phyloP scores from a whole-genome alignment of 805 yeast genomes.

The Candida oleophila region DNA sequence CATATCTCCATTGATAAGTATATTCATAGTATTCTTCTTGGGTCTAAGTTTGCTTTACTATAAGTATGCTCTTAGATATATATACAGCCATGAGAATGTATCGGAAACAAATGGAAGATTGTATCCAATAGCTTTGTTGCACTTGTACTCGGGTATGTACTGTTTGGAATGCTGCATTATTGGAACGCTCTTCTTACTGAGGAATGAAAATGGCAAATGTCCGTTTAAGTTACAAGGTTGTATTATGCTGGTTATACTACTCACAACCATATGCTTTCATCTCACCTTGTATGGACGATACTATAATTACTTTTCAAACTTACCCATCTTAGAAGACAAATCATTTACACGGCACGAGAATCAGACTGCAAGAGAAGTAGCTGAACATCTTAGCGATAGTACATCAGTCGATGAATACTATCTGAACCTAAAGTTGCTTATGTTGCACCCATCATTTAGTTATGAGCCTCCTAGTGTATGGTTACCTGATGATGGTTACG shows the following conservation, averaged over 20 bases:
- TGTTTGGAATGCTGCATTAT: constrained; percentile 75
- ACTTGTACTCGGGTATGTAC: constrained; percentile 77
- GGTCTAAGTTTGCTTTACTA: constrained; percentile 57
- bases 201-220: constrained; percentile 44
- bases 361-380: too few relatives aligned
- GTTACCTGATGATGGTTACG: constrained; percentile 39
- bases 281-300: constrained; percentile 46
- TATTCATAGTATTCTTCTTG: constrained; percentile 59
- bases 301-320: constrained; percentile 24
- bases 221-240: constrained; percentile 49
- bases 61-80: constrained; percentile 65
- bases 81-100: constrained; percentile 48
- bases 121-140: constrained; percentile 74
- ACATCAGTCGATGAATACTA: constrained; percentile 9
- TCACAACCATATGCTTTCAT: constrained; percentile 59
- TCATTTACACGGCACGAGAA: not conserved
- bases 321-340: constrained; percentile 27
- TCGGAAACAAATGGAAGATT: constrained; percentile 69
- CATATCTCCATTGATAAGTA: constrained; percentile 73
- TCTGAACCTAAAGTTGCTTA: constrained; percentile 25
- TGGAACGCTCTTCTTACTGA: constrained; percentile 70
- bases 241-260: constrained; percentile 50
- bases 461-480: constrained; percentile 37
- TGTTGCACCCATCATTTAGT: constrained; percentile 38
- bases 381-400: constrained; percentile 3